A percentile compares a stretch with the other conserved stretches of the same genome.
These are phyloP conservation scores for Speleostelium caveatum DNA, from an alignment of 78 protist genomes.

Conservation along the genomic window DNA sequence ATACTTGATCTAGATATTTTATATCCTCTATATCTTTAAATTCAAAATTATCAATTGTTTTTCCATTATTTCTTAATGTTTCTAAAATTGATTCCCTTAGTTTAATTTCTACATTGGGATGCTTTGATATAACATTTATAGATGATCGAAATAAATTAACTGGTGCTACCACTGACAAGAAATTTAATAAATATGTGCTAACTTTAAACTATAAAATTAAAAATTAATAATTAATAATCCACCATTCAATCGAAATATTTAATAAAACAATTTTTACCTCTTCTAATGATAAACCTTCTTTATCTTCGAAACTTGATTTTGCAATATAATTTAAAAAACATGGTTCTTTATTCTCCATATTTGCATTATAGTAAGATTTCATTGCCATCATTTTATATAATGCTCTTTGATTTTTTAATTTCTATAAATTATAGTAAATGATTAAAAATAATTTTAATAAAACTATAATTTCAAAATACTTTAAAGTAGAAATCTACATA, in stretches of 20 bases:
- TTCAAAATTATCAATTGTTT: not conserved
- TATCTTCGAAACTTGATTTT: constrained; percentile 36
- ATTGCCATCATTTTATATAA: constrained; percentile 35
- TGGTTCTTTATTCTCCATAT: not conserved
- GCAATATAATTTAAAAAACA: constrained; percentile 24
- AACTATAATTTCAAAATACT: no score
- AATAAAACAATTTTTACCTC: constrained; percentile 20
- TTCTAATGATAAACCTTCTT: constrained; percentile 50
- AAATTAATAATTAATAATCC: not conserved
- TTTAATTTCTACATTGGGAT: constrained; percentile 50
- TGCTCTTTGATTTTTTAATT: not conserved
- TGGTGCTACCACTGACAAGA: constrained; percentile 8
- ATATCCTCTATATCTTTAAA: constrained; percentile 9
- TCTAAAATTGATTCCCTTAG: constrained; percentile 2
- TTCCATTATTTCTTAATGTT: constrained; percentile 15
- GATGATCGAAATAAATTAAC: not conserved
- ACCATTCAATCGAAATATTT: not conserved
- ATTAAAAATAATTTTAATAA: not conserved
- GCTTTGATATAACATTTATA: not conserved
- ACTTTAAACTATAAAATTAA: no score
- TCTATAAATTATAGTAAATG: not conserved
- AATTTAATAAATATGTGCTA: constrained; percentile 14
- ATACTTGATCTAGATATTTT: constrained; percentile 26
- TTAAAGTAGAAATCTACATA: not conserved
- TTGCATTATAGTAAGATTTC: constrained; percentile 38